Conservation (phyloP, 306 rosid genomes). For the Morella rubra region DNA sequence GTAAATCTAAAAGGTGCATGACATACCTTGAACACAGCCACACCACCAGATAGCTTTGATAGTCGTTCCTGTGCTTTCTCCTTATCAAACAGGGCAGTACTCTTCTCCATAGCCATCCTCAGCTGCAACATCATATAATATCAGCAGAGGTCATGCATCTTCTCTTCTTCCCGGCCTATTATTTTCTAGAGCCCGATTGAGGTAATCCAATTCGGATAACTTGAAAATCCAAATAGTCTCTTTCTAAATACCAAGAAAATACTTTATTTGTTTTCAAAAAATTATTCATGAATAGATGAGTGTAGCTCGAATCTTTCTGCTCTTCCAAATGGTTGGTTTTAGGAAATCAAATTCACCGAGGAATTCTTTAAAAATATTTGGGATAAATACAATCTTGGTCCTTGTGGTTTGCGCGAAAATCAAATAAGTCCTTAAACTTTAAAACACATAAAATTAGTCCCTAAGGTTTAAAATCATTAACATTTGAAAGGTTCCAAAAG, state of each 20-base stretch:
- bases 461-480: too few relatives aligned
- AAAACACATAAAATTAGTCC: too few relatives aligned
- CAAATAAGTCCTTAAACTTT: too few relatives aligned
- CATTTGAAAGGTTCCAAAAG: too few relatives aligned
- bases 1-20: conserved; percentile 17
- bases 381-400: too few relatives aligned
- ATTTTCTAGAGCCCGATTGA: not conserved
- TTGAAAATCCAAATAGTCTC: not conserved
- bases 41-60: conserved; percentile 91
- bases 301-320: not conserved
- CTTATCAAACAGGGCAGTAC: conserved; percentile 80
- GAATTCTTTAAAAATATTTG: not conserved
- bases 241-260: not conserved
- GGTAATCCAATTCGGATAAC: not conserved
- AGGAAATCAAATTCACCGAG: not conserved
- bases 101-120: conserved; percentile 62
- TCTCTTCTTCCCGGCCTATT: not conserved
- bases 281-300: not conserved
- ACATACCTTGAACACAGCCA: conserved; percentile 88
- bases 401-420: too few relatives aligned
- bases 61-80: conserved; percentile 94
- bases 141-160: conserved; percentile 8
- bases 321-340: not conserved
- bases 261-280: not conserved
- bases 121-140: conserved; percentile 46